Conservation (phyloP, 2,329 filamentous ascomycete genomes). For the Trichoderma brevicompactum region DNA sequence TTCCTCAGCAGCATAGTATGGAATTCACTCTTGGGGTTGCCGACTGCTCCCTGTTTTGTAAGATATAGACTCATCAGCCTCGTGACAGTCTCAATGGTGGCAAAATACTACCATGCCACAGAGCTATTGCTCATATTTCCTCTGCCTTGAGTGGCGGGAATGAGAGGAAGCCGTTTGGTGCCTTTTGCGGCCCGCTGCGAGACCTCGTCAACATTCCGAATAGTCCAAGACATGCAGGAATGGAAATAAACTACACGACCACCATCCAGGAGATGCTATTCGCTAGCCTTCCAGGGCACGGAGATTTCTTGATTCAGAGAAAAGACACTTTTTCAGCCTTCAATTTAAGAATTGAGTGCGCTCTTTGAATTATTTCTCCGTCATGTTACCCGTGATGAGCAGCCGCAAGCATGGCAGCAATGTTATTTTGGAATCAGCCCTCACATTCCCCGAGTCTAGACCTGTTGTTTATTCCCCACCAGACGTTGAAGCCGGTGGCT, state of each 20-base stretch:
- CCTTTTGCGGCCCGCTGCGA: neutral
- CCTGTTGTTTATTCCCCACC: neutral
- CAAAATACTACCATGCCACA: neutral
- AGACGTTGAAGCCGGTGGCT: neutral
- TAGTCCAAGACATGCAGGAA: constrained; percentile 1
- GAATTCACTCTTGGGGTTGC: neutral
- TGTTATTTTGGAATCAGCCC: neutral
- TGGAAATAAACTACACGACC: neutral
- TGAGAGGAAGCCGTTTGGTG: neutral
- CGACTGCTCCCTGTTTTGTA: neutral
- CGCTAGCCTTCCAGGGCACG: neutral
- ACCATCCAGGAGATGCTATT: neutral
- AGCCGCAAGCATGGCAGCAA: neutral
- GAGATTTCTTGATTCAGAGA: neutral
- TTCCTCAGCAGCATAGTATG: neutral
- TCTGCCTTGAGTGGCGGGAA: neutral
- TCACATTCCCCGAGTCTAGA: neutral
- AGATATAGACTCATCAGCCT: neutral
- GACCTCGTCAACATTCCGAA: constrained; percentile 3
- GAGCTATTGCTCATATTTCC: neutral
- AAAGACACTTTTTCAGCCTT: neutral
- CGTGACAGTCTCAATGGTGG: neutral
- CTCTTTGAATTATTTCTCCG: neutral
- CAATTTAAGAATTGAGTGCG: neutral
- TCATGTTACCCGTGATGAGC: neutral